Evolutionary conservation across 225 moss, liverwort and hornwort species (phyloP).

Genomic region (Pseudisothecium myosuroides): DNA sequence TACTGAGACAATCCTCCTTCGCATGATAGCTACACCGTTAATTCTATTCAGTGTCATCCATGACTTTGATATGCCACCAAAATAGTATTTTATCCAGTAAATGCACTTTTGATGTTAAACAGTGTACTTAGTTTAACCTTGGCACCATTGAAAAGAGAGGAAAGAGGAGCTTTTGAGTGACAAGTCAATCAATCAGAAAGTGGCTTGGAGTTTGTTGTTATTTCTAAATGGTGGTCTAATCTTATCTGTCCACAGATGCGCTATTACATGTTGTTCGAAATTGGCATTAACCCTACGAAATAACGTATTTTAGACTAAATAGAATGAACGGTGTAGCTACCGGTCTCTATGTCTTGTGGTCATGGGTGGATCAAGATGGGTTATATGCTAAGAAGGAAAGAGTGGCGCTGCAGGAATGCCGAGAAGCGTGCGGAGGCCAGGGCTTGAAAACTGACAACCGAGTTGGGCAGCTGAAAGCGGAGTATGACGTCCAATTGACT

Average conservation of each 20-base stretch:
- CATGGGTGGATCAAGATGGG: not conserved
- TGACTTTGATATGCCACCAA: not conserved
- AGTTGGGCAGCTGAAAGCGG: constrained; percentile 81
- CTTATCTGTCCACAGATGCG: not conserved
- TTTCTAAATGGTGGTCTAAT: not conserved
- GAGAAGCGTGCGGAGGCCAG: constrained; percentile 97
- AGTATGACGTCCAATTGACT: constrained; percentile 86
- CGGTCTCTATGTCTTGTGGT: not conserved
- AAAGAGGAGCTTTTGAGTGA: not conserved
- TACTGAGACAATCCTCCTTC: not conserved
- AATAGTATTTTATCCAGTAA: not conserved
- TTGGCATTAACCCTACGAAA: not conserved
- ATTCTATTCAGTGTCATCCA: not conserved
- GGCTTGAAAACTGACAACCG: constrained; percentile 83
- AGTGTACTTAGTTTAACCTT: not conserved
- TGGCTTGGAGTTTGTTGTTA: not conserved
- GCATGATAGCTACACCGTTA: not conserved
- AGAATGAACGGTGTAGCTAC: not conserved
- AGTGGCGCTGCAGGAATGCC: constrained; percentile 64
- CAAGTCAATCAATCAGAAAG: not conserved
- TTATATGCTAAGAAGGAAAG: not conserved
- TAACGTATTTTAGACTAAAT: not conserved
- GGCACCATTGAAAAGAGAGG: not conserved
- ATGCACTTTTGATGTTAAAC: not conserved
- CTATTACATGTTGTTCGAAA: not conserved